Evolutionary conservation across 164 flowering plant genomes (phyloP), one percentile per base, ranked within the genome.

Genomic region (Dillenia turbinata): DNA sequence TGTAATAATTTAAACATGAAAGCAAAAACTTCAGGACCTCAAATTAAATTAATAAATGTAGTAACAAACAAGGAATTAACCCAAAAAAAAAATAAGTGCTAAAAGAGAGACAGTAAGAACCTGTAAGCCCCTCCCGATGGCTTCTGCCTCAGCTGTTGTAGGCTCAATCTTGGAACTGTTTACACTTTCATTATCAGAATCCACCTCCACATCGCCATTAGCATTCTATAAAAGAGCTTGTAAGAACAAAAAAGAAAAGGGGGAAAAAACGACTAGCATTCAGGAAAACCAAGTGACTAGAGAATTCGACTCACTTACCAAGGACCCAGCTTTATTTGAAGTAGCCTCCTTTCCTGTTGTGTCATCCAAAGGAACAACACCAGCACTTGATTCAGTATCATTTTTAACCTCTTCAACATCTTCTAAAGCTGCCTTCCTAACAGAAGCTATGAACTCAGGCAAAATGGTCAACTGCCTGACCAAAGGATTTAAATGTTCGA

Each of bases 61-160:
- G 40, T 6, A 33, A 33, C 5, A 33, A 33, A 33, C 40, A 33
- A 33, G 40, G 40, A 33, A 33, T 33, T 4, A 13, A 19, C 15
- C 43, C 60, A 2, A 16, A 9, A 16, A 16, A 16, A 45, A 7
- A 4, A 7, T 49, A n/a, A 45, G 33, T 26, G 33, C 33, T 26
- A 26, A 26, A 22, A 49, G 45, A 24, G 3, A 26, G 47, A 13
- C 52, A 43, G 14, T 9, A 49, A 5, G 15, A 62, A 95, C 99
- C 97, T 95, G 99, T 63, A 95, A 75, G 71, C 99, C 99, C 69
- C 81, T 73, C 44, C 79, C 76, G 69, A 95, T 67, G 55, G 99
- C 99, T 79, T 95, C 99, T 55, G 67, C 97, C 79, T 95, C 99
- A 17, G 99, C 99, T 67, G 83, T 87, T 56, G 99, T 89, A 19